Conservation (phyloP, 306 rosid genomes). For the Rosa persica region DNA sequence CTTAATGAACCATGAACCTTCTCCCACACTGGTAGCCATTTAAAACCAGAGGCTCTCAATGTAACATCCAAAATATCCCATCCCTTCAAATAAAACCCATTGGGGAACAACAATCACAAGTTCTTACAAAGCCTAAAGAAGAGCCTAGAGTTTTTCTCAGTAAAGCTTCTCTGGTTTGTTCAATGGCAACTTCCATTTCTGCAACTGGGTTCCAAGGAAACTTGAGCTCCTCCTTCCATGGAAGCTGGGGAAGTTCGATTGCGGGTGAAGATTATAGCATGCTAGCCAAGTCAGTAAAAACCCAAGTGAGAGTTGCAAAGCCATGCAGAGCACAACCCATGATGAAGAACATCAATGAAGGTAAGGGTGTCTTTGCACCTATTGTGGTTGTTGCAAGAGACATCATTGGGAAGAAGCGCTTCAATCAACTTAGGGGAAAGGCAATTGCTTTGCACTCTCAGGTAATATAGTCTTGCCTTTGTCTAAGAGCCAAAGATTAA, state of each 20-base stretch:
- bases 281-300: constrained; percentile 49
- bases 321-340: constrained; percentile 60
- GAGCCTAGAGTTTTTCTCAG: not conserved
- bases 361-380: constrained; percentile 95
- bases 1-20: constrained; percentile 22
- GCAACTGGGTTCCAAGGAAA: constrained; percentile 52
- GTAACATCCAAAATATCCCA: constrained; percentile 56
- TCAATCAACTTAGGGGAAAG: constrained; percentile 94
- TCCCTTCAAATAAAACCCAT: constrained; percentile 45
- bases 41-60: constrained; percentile 59
- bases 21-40: constrained; percentile 41
- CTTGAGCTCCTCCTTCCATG: constrained; percentile 62
- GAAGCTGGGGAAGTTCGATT: constrained; percentile 75
- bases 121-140: constrained; percentile 6
- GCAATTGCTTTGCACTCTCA: constrained; percentile 98
- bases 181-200: constrained; percentile 71
- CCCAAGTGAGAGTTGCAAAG: constrained; percentile 58
- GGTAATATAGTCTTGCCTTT: constrained; percentile 36
- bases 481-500: not conserved
- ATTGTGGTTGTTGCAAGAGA: constrained; percentile 67
- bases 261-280: constrained; percentile 61
- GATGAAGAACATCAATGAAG: constrained; percentile 97
- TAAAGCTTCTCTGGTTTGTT: not conserved
- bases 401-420: constrained; percentile 81
- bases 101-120: constrained; percentile 21